Evolutionary conservation across 2,329 filamentous ascomycete genomes (phyloP).

Genomic region (Aspergillus persii): DNA sequence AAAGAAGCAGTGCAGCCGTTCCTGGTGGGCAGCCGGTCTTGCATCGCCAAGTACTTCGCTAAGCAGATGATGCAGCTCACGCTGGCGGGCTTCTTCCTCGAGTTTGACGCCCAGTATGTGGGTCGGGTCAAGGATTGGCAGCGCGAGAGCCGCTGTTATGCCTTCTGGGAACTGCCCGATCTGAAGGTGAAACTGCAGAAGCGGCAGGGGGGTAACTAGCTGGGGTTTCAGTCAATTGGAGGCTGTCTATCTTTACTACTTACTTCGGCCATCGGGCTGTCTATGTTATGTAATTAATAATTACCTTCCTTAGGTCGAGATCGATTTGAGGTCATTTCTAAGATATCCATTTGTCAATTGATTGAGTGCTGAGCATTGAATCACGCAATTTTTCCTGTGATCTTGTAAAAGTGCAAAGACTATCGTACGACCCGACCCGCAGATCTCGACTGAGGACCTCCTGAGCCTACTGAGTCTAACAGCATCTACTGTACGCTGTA

Average conservation of each 20-base stretch:
- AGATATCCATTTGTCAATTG: background rate
- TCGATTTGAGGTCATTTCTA: background rate
- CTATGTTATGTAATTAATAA: background rate
- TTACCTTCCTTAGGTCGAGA: background rate
- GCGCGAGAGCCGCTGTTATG: slow-evolving; percentile 23
- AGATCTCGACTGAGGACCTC: background rate
- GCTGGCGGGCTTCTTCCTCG: slow-evolving; percentile 22
- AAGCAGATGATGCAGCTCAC: slow-evolving; percentile 27
- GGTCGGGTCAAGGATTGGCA: slow-evolving; percentile 24
- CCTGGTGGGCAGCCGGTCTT: slow-evolving; percentile 24
- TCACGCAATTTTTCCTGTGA: background rate
- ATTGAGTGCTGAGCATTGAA: background rate
- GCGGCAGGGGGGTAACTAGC: background rate
- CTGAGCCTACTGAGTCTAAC: no score
- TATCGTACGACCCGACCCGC: background rate
- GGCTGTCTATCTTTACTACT: background rate
- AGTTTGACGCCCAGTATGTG: slow-evolving; percentile 25
- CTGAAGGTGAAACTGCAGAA: slow-evolving; percentile 16
- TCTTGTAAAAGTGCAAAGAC: background rate
- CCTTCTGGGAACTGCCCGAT: slow-evolving; percentile 27
- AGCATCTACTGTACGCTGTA: no score
- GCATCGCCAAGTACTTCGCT: slow-evolving; percentile 28
- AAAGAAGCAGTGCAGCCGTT: slow-evolving; percentile 26
- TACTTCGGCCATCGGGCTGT: background rate
- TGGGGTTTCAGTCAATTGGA: background rate